These are phyloP conservation scores for Lupinus albus DNA, from an alignment of 306 rosid genomes.

Conservation along the genomic window DNA sequence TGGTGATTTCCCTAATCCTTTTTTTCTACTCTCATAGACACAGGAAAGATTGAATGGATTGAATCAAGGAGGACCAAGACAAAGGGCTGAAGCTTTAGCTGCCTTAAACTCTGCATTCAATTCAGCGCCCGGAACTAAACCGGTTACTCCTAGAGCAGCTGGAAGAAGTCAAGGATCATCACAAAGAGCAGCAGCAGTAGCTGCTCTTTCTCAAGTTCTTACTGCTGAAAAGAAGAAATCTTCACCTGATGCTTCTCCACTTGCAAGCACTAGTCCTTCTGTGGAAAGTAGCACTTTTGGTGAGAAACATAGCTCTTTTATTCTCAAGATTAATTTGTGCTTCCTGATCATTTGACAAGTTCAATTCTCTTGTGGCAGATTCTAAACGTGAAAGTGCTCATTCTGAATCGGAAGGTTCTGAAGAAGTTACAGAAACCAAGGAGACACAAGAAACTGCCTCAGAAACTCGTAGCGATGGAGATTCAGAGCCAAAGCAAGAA, in stretches of 20 bases:
- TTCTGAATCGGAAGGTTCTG: constrained; percentile 62
- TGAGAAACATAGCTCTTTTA: constrained; percentile 43
- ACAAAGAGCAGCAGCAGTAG: constrained; percentile 98
- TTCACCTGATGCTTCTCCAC: constrained; percentile 75
- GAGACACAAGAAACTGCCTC: constrained; percentile 59
- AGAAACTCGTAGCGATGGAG: constrained; percentile 52
- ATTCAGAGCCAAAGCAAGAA: constrained; percentile 65
- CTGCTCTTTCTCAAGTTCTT: constrained; percentile 94
- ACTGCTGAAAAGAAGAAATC: constrained; percentile 80
- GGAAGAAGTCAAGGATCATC: constrained; percentile 77
- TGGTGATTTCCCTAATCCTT: constrained; percentile 25
- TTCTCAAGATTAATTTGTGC: constrained; percentile 12
- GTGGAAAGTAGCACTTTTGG: constrained; percentile 62
- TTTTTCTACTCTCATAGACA: constrained; percentile 38
- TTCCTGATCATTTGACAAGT: constrained; percentile 37
- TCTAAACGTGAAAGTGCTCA: constrained; percentile 56
- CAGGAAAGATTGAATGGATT: constrained; percentile 74
- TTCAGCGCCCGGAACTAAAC: constrained; percentile 59
- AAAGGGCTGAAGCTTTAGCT: constrained; percentile 98
- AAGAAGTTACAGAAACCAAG: constrained; percentile 64
- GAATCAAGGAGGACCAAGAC: constrained; percentile 82
- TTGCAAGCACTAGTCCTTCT: constrained; percentile 59
- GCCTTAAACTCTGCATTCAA: constrained; percentile 85
- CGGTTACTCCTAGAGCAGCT: constrained; percentile 54
- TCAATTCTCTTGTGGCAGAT: constrained; percentile 47